phyloP scores from a whole-genome alignment of 2,329 filamentous ascomycete genomes.

The Exophiala aquamarina region DNA sequence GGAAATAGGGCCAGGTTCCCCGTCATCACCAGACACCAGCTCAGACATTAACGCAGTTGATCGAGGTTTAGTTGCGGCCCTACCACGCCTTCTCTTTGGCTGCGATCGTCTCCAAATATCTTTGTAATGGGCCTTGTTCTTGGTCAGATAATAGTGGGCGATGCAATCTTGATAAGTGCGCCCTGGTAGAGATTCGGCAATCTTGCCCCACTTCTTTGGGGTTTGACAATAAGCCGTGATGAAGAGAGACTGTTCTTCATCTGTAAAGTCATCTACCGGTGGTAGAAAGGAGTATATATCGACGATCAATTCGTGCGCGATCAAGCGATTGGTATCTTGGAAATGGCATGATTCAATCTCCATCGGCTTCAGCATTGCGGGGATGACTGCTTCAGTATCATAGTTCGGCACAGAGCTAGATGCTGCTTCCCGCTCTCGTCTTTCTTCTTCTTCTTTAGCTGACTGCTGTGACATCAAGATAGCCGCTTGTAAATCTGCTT shows the following conservation, averaged over 20 bases:
- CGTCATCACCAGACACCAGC: slow-evolving; percentile 47
- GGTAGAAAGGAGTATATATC: slow-evolving; percentile 47
- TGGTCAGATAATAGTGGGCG: slow-evolving; percentile 52
- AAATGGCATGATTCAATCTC: slow-evolving; percentile 42
- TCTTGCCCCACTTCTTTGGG: slow-evolving; percentile 54
- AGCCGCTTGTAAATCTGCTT: slow-evolving; percentile 50
- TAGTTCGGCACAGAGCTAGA: slow-evolving; percentile 46
- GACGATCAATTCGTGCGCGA: slow-evolving; percentile 40
- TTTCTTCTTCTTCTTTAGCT: slow-evolving; percentile 47
- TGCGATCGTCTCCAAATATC: slow-evolving; percentile 48
- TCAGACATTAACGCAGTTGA: slow-evolving; percentile 51
- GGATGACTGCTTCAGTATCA: slow-evolving; percentile 47
- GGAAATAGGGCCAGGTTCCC: slow-evolving; percentile 35
- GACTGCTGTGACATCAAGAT: slow-evolving; percentile 49
- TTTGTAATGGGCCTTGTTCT: slow-evolving; percentile 51
- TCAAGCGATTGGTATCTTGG: slow-evolving; percentile 47
- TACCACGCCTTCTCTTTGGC: slow-evolving; percentile 39
- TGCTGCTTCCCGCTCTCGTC: slow-evolving; percentile 42
- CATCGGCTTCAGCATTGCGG: slow-evolving; percentile 46
- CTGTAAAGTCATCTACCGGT: slow-evolving; percentile 48
- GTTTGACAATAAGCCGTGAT: slow-evolving; percentile 48
- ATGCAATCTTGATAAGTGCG: slow-evolving; percentile 51
- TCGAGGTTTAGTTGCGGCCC: slow-evolving; percentile 40
- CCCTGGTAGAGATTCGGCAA: slow-evolving; percentile 47
- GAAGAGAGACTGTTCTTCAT: slow-evolving; percentile 47